Evolutionary conservation across 1,139 yeast genomes (phyloP), one percentile per base, ranked within the genome.

Genomic region (Tardiomyces digboiensis): DNA sequence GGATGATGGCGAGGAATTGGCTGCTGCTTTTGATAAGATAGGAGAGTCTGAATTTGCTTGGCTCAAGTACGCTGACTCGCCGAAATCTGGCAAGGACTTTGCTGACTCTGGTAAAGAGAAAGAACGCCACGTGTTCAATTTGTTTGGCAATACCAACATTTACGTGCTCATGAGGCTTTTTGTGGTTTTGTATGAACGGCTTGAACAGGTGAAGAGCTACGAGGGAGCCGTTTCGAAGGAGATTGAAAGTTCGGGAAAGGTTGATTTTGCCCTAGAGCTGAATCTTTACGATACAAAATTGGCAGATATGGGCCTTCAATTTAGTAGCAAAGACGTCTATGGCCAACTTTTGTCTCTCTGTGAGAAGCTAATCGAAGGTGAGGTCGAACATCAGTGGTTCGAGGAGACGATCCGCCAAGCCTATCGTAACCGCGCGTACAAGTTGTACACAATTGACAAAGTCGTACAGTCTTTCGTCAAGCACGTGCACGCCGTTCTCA

Each of bases 371-470:
- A 84, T 93, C 52, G 94, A 87, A 56, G 96, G 95, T 22, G 94
- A 88, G 38, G 70, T 91, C 44, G 98, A 91, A 57, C 95, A 88
- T 53, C 95, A 84, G 62, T 83, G 93, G 85, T 91, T 85, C 61
- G 99, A 91, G 67, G 98, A 91, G 62, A 76, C 95, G 20, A 68
- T 93, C 49, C 86, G 99, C 52, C 97, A 89, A 69, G 97, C 95
- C 0, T 91, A 86, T 68, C 78, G 93, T 56, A 93, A 91, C 65
- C 82, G 80, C 52, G 98, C 97, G 0, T 93, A 85, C 68, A 87
- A 86, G 62, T 67, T 91, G 44, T 91, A 89, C 66, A 91, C 98
- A 2, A 75, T 91, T 50, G 98, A 91, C 62, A 91, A 91, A 66
- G 94, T 91, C 38, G 79, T 88, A 18, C 95, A 87, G 60, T 82